These are phyloP conservation scores for Mortierella alpina DNA, from an alignment of 192 early-diverging fungal genomes.

Conservation along the genomic window DNA sequence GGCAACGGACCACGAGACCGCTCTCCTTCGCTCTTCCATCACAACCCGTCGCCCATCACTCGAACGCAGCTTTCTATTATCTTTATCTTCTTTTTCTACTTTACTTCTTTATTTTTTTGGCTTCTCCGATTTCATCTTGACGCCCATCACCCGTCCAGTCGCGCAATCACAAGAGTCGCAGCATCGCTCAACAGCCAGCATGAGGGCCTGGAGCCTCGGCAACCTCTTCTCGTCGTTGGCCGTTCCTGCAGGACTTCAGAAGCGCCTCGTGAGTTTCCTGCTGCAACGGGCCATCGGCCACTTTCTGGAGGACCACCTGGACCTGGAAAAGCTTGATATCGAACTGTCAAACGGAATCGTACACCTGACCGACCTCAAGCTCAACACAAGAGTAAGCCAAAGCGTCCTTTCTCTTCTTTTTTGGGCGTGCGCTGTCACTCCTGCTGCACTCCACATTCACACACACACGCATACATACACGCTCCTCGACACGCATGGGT, in stretches of 20 bases:
- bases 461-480: no score
- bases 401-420: not conserved
- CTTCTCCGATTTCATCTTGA: not conserved
- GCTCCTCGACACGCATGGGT: no score
- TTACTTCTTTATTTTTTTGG: not conserved
- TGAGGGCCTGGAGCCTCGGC: slow-evolving; percentile 55
- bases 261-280: slow-evolving; percentile 85
- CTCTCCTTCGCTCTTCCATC: not conserved
- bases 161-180: not conserved
- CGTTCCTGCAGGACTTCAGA: slow-evolving; percentile 80
- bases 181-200: slow-evolving; percentile 4
- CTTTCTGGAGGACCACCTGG: slow-evolving; percentile 80
- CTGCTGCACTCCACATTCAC: no score
- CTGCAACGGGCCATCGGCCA: slow-evolving; percentile 85
- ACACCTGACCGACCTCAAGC: slow-evolving; percentile 79
- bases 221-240: slow-evolving; percentile 53
- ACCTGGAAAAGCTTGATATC: slow-evolving; percentile 87
- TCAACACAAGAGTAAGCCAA: slow-evolving; percentile 77
- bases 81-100: not conserved
- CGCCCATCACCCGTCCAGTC: not conserved
- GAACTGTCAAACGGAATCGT: slow-evolving; percentile 83
- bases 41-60: not conserved
- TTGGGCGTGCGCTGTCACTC: not conserved
- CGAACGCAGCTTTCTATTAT: not conserved
- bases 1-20: not conserved